A percentile compares a stretch with the other conserved stretches of the same genome.
These are phyloP conservation scores for Tardiomyces depauwii DNA, from an alignment of 1,139 yeast species.

Conservation along the genomic window DNA sequence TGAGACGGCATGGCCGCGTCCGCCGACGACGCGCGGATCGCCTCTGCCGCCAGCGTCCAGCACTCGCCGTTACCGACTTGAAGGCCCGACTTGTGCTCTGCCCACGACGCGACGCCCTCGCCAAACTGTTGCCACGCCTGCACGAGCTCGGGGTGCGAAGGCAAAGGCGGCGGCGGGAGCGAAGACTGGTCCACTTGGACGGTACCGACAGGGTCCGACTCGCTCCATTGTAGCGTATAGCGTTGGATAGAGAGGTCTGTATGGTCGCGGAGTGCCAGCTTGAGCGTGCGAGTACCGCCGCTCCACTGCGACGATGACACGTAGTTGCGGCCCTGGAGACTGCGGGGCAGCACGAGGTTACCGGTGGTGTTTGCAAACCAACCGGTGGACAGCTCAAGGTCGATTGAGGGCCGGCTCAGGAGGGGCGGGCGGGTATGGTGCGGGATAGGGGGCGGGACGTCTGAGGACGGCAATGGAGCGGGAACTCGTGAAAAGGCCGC, in stretches of 20 bases:
- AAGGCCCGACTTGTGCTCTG: conserved; percentile 42
- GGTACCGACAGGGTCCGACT: conserved; percentile 18
- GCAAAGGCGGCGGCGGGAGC: conserved; percentile 41
- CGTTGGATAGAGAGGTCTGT: conserved; percentile 41
- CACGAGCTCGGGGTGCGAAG: conserved; percentile 30
- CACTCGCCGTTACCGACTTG: conserved; percentile 63
- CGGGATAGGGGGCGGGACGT: conserved; percentile 6
- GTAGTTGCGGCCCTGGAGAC: not conserved
- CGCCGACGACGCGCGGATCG: conserved; percentile 48
- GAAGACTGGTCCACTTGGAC: conserved; percentile 29
- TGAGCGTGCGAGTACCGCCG: conserved; percentile 5
- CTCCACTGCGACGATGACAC: not conserved
- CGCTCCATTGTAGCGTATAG: conserved; percentile 38
- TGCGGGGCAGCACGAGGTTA: not conserved
- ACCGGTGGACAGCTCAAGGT: conserved; percentile 1
- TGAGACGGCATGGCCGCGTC: conserved; percentile 50
- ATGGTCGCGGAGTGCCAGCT: conserved; percentile 28
- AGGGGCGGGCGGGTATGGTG: conserved; percentile 10
- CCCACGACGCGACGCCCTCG: conserved; percentile 47
- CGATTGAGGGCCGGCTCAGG: not conserved
- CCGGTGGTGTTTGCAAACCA: not conserved
- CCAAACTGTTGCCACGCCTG: conserved; percentile 25
- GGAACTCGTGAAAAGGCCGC: conserved; percentile 3
- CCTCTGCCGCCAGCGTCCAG: conserved; percentile 64
- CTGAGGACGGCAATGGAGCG: conserved; percentile 6